Conservation (phyloP, 306 rosid genomes). For the Citrullus mucosospermus region DNA sequence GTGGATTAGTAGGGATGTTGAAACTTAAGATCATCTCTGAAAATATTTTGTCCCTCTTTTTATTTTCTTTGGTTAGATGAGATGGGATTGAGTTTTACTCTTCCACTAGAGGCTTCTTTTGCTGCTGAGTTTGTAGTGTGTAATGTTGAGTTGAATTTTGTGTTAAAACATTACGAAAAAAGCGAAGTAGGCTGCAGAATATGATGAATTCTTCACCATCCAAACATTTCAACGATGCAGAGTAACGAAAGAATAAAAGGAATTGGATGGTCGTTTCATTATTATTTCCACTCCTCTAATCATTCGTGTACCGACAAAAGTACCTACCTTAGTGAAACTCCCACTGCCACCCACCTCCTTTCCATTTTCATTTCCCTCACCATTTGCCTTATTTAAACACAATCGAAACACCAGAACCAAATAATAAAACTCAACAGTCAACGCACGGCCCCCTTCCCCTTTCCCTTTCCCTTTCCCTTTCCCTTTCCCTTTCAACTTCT, state of each 20-base stretch:
- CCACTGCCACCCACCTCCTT: neutral
- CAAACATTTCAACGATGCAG: neutral
- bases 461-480: neutral
- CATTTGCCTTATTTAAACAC: neutral
- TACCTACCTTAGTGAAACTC: neutral
- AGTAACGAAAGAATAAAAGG: neutral
- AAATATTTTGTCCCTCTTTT: neutral
- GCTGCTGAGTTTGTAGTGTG: neutral
- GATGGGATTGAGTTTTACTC: neutral
- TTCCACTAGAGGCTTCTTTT: constrained; percentile 1
- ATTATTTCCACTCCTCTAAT: constrained; percentile 33
- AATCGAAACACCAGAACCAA: neutral
- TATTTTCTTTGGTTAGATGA: neutral
- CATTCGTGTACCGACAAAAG: constrained; percentile 38
- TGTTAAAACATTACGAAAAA: neutral
- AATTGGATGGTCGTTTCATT: constrained; percentile 15
- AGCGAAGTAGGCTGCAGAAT: neutral
- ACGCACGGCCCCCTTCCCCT: neutral
- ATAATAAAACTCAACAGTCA: neutral
- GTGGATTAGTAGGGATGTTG: neutral
- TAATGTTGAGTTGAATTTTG: neutral
- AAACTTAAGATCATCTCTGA: neutral
- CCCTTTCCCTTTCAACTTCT: neutral
- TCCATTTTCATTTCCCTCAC: neutral
- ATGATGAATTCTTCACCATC: constrained; percentile 10